A percentile compares a stretch with the other conserved stretches of the same genome.
Evolutionary conservation across 2,329 filamentous ascomycete genomes (phyloP).

Genomic region (Canariomyces notabilis): DNA sequence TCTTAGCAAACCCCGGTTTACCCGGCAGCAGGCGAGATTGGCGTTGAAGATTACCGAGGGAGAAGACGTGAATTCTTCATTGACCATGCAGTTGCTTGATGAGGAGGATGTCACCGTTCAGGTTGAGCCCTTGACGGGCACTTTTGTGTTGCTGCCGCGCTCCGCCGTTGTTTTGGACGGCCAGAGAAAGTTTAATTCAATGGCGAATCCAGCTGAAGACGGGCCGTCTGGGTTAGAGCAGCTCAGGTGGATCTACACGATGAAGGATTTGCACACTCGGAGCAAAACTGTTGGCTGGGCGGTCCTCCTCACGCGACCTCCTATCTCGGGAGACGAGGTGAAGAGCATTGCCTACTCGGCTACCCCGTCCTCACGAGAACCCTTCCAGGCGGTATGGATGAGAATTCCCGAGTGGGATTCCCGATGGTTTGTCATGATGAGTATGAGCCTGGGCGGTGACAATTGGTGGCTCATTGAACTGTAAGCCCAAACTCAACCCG

Average conservation of each 20-base stretch:
- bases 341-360: constrained; percentile 52
- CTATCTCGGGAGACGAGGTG: constrained; percentile 49
- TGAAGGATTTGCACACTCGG: constrained; percentile 56
- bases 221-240: constrained; percentile 54
- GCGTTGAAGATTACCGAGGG: constrained; percentile 51
- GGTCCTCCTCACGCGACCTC: constrained; percentile 39
- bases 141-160: constrained; percentile 64
- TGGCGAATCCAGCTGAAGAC: constrained; percentile 49
- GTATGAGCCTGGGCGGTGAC: constrained; percentile 67
- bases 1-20: constrained; percentile 54
- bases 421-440: constrained; percentile 67
- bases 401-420: constrained; percentile 65
- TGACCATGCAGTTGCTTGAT: constrained; percentile 67
- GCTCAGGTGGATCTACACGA: constrained; percentile 56
- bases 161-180: constrained; percentile 50
- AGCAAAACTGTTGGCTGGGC: constrained; percentile 63
- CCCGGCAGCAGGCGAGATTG: constrained; percentile 53
- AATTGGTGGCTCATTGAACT: constrained; percentile 71
- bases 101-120: constrained; percentile 55
- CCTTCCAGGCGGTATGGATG: constrained; percentile 64
- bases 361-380: constrained; percentile 44
- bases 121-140: constrained; percentile 75
- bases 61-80: constrained; percentile 61
- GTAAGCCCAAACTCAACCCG: constrained; percentile 34
- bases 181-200: constrained; percentile 61